Evolutionary conservation across 2,329 filamentous ascomycete species (phyloP), one percentile per base, ranked within the genome.

Genomic region (Trichophyton simii): DNA sequence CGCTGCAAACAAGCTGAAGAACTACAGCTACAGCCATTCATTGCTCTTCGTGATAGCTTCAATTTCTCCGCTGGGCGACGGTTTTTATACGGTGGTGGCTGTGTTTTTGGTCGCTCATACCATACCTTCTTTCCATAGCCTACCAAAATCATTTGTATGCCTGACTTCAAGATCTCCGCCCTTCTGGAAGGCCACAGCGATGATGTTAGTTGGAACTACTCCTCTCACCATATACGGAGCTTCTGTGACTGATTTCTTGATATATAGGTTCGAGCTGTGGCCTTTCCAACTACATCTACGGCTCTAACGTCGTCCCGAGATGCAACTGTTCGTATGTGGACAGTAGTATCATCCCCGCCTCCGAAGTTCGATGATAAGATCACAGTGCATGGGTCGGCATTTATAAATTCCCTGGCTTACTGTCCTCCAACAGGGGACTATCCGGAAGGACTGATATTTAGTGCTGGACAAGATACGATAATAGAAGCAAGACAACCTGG

Each of bases 101-200:
- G 34, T 55, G 4, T 18, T 31, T 34, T 36, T 36, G 15, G 22
- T 4, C 15, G 13, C 46, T 52, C 11, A 28, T 25, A 15, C 13
- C 11, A 15, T 34, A 55, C 22, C 15, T n/a, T 36, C 9, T 18
- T 8, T 36, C 9, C n/a, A 18, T 31, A 55, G 18, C 20, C 52
- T 20, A 20, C 52, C n/a, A 15, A 28, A 36, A 34, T 55, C 28
- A 7, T 55, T 38, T 74, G 66, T 68, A 91, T 92, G 87, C 79
- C 82, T 75, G 87, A 91, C 72, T 97, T 90, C 82, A 96, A 92
- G 82, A 85, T 99, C 71, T 95, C 94, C 64, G 91, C 92, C 67
- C 88, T 89, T 71, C 82, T 99, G 67, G 79, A 85, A 67, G 92
- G 90, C 70, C 94, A 99, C 74, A 88, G 94, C 74, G 87, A 94